Evolutionary conservation across 768 basidiomycete species (phyloP).

Genomic region (Auriscalpium orientale): DNA sequence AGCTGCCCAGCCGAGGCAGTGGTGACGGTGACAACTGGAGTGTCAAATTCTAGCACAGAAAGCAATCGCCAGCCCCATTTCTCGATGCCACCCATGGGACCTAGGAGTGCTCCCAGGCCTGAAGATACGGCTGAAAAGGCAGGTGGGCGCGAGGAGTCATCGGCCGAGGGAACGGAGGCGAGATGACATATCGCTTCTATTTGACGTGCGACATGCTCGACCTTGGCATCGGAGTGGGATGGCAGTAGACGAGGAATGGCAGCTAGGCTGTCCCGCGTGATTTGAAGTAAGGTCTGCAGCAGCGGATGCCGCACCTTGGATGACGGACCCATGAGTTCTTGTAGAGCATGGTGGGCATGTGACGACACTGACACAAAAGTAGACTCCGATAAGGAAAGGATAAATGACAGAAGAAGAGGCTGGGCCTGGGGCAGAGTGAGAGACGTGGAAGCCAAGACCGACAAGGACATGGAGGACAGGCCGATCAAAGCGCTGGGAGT

Average conservation of each 20-base stretch:
- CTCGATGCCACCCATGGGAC: slow-evolving; percentile 78
- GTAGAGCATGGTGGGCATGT: slow-evolving; percentile 40
- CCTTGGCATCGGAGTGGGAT: slow-evolving; percentile 64
- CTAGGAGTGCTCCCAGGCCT: slow-evolving; percentile 58
- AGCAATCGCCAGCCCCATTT: slow-evolving; percentile 89
- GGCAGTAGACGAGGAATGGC: slow-evolving; percentile 67
- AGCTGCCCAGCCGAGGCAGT: slow-evolving; percentile 43
- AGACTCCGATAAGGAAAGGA: slow-evolving; percentile 67
- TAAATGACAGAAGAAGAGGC: slow-evolving; percentile 59
- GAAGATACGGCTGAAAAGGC: slow-evolving; percentile 39
- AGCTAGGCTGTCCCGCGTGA: slow-evolving; percentile 56
- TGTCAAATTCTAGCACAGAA: slow-evolving; percentile 66
- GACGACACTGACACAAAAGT: slow-evolving; percentile 44
- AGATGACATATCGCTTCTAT: slow-evolving; percentile 61
- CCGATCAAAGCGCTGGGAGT: slow-evolving; percentile 56
- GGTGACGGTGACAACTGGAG: slow-evolving; percentile 42
- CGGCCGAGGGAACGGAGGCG: slow-evolving; percentile 24
- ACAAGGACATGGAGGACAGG: slow-evolving; percentile 46
- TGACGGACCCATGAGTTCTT: slow-evolving; percentile 34
- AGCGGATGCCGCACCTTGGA: slow-evolving; percentile 38
- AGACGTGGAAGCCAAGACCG: slow-evolving; percentile 46
- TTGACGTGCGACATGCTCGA: slow-evolving; percentile 59
- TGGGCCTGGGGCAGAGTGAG: slow-evolving; percentile 62
- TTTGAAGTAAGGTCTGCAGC: slow-evolving; percentile 51
- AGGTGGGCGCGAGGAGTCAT: background rate